A percentile compares a stretch with the other conserved stretches of the same genome.
Evolutionary conservation across 2,329 filamentous ascomycete species (phyloP).

Genomic region (Trichocomaceae sp.): DNA sequence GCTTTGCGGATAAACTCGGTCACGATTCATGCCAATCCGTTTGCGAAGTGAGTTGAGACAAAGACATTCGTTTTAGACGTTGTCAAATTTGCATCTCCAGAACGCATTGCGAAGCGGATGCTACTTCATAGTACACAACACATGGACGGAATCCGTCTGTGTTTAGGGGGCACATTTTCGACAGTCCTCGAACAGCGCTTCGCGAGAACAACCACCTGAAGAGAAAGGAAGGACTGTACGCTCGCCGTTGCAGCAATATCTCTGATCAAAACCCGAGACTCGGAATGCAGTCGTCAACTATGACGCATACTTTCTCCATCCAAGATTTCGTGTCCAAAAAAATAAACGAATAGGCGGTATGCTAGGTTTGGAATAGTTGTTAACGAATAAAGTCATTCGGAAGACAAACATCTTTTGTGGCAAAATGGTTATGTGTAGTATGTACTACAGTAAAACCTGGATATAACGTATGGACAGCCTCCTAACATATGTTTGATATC

Average conservation of each 20-base stretch:
- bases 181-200: background rate
- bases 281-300: background rate
- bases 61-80: background rate
- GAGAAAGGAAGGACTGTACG: background rate
- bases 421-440: background rate
- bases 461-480: too few relatives aligned
- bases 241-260: background rate
- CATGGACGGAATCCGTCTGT: background rate
- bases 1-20: constrained; percentile 50
- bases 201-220: background rate
- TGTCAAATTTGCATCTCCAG: background rate
- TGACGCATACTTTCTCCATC: background rate
- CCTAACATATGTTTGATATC: too few relatives aligned
- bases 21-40: constrained; percentile 58
- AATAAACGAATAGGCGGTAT: background rate
- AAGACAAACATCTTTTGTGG: background rate
- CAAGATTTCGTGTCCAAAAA: background rate
- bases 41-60: constrained; percentile 47
- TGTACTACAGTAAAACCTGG: too few relatives aligned
- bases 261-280: background rate
- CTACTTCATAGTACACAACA: background rate
- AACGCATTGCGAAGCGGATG: background rate
- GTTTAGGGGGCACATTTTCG: background rate
- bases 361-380: background rate
- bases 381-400: too few relatives aligned